Evolutionary conservation across 2,329 filamentous ascomycete species (phyloP).

Genomic region (Phyllosticta ampelicida): DNA sequence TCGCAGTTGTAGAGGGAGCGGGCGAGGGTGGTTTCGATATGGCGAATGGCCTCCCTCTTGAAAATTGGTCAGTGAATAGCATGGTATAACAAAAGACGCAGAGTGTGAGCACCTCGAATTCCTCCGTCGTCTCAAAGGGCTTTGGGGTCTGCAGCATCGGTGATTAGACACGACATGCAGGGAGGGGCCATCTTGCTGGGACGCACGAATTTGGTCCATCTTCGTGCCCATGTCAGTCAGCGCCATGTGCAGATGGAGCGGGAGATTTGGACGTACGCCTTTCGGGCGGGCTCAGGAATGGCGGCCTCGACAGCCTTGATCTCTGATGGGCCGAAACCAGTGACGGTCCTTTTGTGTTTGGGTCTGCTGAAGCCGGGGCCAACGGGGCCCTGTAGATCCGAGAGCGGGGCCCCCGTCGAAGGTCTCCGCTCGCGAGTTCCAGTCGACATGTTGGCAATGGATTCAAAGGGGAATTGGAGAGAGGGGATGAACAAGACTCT

Average conservation of each 20-base stretch:
- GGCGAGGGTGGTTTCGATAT: slow-evolving; percentile 93
- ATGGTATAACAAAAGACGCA: slow-evolving; percentile 6
- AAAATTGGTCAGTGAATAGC: background rate
- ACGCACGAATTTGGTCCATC: slow-evolving; percentile 51
- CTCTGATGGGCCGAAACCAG: slow-evolving; percentile 79
- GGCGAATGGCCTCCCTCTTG: slow-evolving; percentile 72
- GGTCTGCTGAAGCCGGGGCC: slow-evolving; percentile 81
- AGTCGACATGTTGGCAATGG: slow-evolving; percentile 24
- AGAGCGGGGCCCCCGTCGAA: slow-evolving; percentile 70
- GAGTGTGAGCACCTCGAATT: slow-evolving; percentile 52
- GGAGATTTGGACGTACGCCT: slow-evolving; percentile 50
- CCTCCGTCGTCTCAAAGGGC: slow-evolving; percentile 67
- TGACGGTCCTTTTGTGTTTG: slow-evolving; percentile 96
- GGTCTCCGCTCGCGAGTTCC: slow-evolving; percentile 60
- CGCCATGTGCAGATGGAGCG: background rate
- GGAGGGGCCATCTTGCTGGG: background rate
- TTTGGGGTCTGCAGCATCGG: slow-evolving; percentile 42
- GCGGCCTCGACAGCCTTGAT: slow-evolving; percentile 89
- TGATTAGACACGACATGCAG: slow-evolving; percentile 2
- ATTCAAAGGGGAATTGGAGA: background rate
- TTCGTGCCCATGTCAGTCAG: slow-evolving; percentile 17
- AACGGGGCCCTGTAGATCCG: slow-evolving; percentile 75
- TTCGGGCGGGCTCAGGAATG: slow-evolving; percentile 81
- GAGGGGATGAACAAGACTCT: too few relatives aligned
- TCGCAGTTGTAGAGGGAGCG: slow-evolving; percentile 98